These are phyloP conservation scores for Peterozyma toletana DNA, from an alignment of 805 yeast species.

Conservation along the genomic window DNA sequence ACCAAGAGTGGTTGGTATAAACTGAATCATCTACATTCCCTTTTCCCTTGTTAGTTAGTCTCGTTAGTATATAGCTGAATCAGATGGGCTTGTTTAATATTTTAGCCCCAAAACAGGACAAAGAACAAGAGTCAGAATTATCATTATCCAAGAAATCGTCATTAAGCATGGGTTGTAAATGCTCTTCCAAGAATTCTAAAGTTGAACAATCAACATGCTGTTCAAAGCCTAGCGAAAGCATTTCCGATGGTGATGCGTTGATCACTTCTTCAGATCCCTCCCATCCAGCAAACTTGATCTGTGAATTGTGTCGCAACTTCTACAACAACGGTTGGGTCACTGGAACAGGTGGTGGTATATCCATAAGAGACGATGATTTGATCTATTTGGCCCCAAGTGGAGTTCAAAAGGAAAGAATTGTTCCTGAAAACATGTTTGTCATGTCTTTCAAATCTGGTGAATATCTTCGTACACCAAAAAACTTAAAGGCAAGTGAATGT, in stretches of 20 bases:
- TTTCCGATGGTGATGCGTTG: conserved; percentile 15
- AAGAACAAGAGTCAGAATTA: no score
- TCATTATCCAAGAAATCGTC: no score
- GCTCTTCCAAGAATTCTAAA: no score
- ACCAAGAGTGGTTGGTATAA: no score
- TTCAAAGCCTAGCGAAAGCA: no score
- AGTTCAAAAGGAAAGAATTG: conserved; percentile 85
- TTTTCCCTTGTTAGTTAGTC: no score
- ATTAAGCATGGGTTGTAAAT: no score
- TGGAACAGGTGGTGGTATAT: conserved; percentile 95
- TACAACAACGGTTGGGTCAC: conserved; percentile 86
- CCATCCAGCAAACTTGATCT: conserved; percentile 82
- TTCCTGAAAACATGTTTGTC: conserved; percentile 76
- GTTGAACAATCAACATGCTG: no score
- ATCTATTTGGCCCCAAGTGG: conserved; percentile 92
- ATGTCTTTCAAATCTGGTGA: conserved; percentile 46
- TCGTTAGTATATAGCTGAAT: no score
- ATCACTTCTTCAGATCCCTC: conserved; percentile 36
- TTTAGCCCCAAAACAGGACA: no score
- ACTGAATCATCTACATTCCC: no score
- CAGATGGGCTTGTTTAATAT: no score
- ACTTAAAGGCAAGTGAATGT: conserved; percentile 85
- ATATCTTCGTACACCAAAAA: conserved; percentile 53
- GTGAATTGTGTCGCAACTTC: conserved; percentile 71
- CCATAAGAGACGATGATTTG: conserved; percentile 51